A percentile compares a stretch with the other conserved stretches of the same genome.
Conservation (phyloP, 2,329 filamentous ascomycete genomes). For the Diaporthe australafricana region DNA sequence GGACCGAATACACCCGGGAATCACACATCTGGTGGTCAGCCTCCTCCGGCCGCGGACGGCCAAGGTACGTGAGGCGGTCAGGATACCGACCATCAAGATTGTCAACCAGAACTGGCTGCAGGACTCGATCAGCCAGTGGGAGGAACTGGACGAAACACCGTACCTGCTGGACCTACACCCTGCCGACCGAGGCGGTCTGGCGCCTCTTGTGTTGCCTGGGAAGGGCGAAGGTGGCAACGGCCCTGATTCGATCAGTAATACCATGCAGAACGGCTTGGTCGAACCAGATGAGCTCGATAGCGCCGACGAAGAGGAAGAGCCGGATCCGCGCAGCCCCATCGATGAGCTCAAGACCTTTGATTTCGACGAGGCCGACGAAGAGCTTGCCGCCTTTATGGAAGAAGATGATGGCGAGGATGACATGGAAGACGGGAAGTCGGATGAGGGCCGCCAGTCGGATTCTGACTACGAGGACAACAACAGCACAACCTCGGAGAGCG, state of each 20-base stretch:
- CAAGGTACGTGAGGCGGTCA: conserved; percentile 89
- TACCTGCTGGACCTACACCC: conserved; percentile 84
- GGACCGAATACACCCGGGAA: conserved; percentile 67
- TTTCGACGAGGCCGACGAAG: conserved; percentile 75
- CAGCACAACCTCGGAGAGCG: conserved; percentile 28
- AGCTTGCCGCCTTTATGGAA: conserved; percentile 80
- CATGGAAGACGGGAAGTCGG: conserved; percentile 39
- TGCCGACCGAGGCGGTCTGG: conserved; percentile 63
- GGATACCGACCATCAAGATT: conserved; percentile 85
- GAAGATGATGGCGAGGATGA: conserved; percentile 44
- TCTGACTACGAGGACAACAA: conserved; percentile 25
- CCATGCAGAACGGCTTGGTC: conserved; percentile 50
- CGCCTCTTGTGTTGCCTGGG: conserved; percentile 23
- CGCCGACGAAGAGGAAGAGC: conserved; percentile 46
- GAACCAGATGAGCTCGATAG: conserved; percentile 58
- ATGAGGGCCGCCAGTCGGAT: conserved; percentile 33
- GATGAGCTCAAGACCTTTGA: conserved; percentile 69
- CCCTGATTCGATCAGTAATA: conserved; percentile 41
- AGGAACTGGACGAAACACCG: conserved; percentile 79
- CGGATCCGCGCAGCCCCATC: conserved; percentile 59
- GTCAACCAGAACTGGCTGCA: conserved; percentile 92
- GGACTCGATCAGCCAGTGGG: conserved; percentile 87
- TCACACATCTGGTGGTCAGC: conserved; percentile 81
- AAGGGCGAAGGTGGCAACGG: conserved; percentile 27
- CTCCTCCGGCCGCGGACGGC: conserved; percentile 81